Conservation (phyloP, 495 filamentous ascomycete species). For the Pseudomonodictys pantanalensis region DNA sequence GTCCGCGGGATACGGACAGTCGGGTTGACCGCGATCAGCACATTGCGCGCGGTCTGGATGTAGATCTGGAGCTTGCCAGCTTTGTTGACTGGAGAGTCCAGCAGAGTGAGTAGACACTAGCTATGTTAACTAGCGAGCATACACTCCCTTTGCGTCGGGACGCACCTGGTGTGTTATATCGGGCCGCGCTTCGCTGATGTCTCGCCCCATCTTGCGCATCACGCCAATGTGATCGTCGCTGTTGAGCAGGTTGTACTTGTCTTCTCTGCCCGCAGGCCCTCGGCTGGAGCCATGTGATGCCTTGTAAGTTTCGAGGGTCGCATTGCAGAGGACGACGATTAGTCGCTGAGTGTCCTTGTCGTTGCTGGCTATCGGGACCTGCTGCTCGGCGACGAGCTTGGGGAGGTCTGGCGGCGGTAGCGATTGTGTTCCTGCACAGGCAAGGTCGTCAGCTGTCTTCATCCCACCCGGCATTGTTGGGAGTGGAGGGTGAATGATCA, state of each 20-base stretch:
- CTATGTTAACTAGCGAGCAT: constrained; percentile 33
- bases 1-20: constrained; percentile 95
- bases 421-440: constrained; percentile 73
- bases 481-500: not conserved
- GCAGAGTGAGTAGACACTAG: constrained; percentile 92
- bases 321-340: constrained; percentile 95
- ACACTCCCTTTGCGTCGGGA: constrained; percentile 1
- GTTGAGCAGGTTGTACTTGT: constrained; percentile 95
- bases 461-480: not conserved
- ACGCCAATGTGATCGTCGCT: constrained; percentile 98
- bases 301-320: constrained; percentile 95
- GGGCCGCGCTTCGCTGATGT: constrained; percentile 94
- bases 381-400: constrained; percentile 87
- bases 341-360: constrained; percentile 88
- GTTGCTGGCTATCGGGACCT: constrained; percentile 73
- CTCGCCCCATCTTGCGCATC: constrained; percentile 98
- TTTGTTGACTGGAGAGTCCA: constrained; percentile 98
- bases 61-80: constrained; percentile 96
- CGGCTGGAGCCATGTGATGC: constrained; percentile 68
- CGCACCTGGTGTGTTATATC: constrained; percentile 98
- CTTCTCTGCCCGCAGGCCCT: constrained; percentile 59
- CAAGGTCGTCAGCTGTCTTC: constrained; percentile 8
- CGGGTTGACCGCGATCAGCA: constrained; percentile 95
- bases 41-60: constrained; percentile 94
- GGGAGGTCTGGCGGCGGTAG: constrained; percentile 88